Percentiles rank a stretch among this genome's conserved stretches.
These are phyloP conservation scores for Colletotrichum cereale DNA, from an alignment of 2,329 filamentous ascomycete genomes.

Conservation along the genomic window DNA sequence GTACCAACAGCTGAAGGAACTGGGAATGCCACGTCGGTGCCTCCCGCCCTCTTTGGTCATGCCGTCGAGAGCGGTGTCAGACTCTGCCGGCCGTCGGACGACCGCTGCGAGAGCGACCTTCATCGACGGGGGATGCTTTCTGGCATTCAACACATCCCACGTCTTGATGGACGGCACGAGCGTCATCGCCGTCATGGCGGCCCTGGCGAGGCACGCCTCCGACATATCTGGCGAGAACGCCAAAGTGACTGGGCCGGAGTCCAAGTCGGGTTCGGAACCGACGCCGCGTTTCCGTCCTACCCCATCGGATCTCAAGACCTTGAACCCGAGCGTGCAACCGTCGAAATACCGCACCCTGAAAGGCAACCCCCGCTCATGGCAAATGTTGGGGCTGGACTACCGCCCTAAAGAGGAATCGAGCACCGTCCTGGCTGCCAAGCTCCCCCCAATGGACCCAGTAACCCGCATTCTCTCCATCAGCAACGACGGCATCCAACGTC, in stretches of 20 bases:
- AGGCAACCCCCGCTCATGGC: slow-evolving; percentile 3
- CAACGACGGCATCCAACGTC: neutral
- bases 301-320: neutral
- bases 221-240: neutral
- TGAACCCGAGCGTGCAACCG: neutral
- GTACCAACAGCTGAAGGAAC: slow-evolving; percentile 1
- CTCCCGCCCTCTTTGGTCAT: slow-evolving; percentile 3
- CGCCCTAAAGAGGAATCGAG: slow-evolving; percentile 8
- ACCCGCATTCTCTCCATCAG: neutral
- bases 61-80: neutral
- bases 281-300: neutral
- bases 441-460: neutral
- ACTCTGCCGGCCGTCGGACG: neutral
- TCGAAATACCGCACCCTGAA: neutral
- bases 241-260: neutral
- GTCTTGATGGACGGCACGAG: slow-evolving; percentile 5
- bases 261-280: neutral
- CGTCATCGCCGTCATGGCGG: neutral
- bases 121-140: neutral
- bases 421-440: slow-evolving; percentile 1
- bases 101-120: slow-evolving; percentile 7
- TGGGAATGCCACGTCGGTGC: neutral
- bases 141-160: neutral
- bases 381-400: slow-evolving; percentile 5
- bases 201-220: neutral